phyloP scores from a whole-genome alignment of 805 yeast species.

The Lipomyces lipofer region DNA sequence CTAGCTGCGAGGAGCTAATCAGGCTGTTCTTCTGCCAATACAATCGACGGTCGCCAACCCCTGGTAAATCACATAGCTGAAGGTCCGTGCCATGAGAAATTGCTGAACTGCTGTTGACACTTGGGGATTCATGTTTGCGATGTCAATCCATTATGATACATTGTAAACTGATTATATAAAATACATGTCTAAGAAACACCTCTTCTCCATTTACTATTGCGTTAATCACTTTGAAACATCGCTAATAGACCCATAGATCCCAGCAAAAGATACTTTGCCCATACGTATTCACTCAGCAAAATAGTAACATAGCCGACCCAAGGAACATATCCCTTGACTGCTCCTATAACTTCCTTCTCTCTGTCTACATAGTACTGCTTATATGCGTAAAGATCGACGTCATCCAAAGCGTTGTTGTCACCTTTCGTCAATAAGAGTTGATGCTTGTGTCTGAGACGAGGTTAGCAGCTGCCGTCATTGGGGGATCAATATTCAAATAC shows the following conservation, averaged over 20 bases:
- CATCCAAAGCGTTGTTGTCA: constrained; percentile 92
- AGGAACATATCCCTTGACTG: constrained; percentile 91
- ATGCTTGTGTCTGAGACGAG: constrained; percentile 13
- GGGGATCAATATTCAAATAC: constrained; percentile 35
- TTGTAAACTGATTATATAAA: too few relatives aligned
- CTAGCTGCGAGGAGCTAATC: too few relatives aligned
- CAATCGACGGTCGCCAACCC: too few relatives aligned
- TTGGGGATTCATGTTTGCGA: too few relatives aligned
- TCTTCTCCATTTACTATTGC: too few relatives aligned
- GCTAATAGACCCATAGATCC: constrained; percentile 74
- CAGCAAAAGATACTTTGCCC: constrained; percentile 74
- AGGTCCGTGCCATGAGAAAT: too few relatives aligned
- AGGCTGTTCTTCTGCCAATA: too few relatives aligned
- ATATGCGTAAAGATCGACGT: constrained; percentile 77
- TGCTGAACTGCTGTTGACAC: too few relatives aligned
- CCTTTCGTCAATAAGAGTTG: constrained; percentile 78
- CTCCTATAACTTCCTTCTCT: constrained; percentile 76
- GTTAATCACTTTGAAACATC: constrained; percentile 57
- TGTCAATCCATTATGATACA: too few relatives aligned
- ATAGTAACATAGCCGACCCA: constrained; percentile 88
- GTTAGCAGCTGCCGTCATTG: not conserved
- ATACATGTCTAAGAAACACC: too few relatives aligned
- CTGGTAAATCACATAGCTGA: too few relatives aligned
- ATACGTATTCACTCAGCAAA: constrained; percentile 81
- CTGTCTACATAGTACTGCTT: constrained; percentile 76